These are phyloP conservation scores for Russula virescens DNA, from an alignment of 768 basidiomycete genomes.

Conservation along the genomic window DNA sequence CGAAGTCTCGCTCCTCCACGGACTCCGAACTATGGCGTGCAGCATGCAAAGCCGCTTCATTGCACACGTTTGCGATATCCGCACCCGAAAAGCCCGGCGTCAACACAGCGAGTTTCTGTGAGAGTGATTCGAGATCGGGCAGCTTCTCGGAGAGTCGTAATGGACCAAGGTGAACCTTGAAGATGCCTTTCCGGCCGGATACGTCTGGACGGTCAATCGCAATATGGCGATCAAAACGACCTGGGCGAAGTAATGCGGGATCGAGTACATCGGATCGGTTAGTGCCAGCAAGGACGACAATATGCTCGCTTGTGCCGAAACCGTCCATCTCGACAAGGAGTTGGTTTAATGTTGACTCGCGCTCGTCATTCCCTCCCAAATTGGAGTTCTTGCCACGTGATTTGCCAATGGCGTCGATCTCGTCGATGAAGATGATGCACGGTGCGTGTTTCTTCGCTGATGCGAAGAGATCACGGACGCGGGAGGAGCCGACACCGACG, in stretches of 20 bases:
- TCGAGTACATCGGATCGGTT: conserved; percentile 97
- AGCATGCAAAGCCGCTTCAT: conserved; percentile 94
- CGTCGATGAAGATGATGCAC: conserved; percentile 98
- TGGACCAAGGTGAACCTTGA: conserved; percentile 84
- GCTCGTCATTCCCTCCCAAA: conserved; percentile 93
- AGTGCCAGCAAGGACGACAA: conserved; percentile 94
- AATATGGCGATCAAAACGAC: conserved; percentile 96
- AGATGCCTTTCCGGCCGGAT: conserved; percentile 89
- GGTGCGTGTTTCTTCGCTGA: conserved; percentile 97
- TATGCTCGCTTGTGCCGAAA: conserved; percentile 94
- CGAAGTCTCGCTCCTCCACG: conserved; percentile 83
- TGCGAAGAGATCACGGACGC: conserved; percentile 95
- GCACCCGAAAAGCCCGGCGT: conserved; percentile 99
- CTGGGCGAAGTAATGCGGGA: conserved; percentile 91
- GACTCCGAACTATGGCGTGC: conserved; percentile 77
- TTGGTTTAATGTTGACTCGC: conserved; percentile 96
- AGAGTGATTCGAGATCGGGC: conserved; percentile 49
- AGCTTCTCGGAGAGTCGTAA: conserved; percentile 60
- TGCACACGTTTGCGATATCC: conserved; percentile 98
- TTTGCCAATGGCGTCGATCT: conserved; percentile 99
- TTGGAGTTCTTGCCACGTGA: conserved; percentile 71
- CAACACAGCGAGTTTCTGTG: conserved; percentile 91
- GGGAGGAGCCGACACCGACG: conserved; percentile 95
- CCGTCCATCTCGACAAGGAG: conserved; percentile 99
- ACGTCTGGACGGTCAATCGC: conserved; percentile 94